These are phyloP conservation scores for Tubosaeta brunneosetosa DNA, from an alignment of 768 basidiomycete species.

Conservation along the genomic window DNA sequence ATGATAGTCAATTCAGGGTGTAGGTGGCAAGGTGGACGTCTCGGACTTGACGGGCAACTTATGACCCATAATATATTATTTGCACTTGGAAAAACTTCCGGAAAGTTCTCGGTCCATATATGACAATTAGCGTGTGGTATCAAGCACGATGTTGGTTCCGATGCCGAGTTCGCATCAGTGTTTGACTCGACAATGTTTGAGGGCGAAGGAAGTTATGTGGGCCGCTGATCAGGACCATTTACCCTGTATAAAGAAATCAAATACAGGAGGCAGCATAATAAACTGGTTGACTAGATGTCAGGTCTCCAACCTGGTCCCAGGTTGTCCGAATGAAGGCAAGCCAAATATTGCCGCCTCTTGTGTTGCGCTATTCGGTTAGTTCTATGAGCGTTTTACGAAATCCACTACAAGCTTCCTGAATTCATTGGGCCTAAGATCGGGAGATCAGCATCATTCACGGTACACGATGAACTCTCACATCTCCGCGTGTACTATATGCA, in stretches of 20 bases:
- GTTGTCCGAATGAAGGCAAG: background rate
- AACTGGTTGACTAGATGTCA: background rate
- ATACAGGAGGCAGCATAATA: background rate
- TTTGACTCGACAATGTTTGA: no score
- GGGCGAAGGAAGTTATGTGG: no score
- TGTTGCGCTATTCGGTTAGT: background rate
- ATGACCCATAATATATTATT: no score
- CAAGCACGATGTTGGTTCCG: no score
- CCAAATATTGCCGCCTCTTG: background rate
- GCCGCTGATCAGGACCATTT: background rate
- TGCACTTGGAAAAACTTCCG: no score
- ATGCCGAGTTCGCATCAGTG: no score
- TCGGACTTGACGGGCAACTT: no score
- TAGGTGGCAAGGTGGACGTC: background rate
- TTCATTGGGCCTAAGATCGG: constrained; percentile 44
- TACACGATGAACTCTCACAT: constrained; percentile 34
- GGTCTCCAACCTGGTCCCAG: background rate
- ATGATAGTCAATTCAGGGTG: no score
- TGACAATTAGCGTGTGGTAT: no score
- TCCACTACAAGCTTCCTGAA: constrained; percentile 41
- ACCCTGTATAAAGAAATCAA: background rate
- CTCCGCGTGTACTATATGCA: constrained; percentile 70
- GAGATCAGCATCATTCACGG: background rate
- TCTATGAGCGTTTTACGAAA: constrained; percentile 21
- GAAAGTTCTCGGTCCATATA: no score